Conservation (phyloP, 208 protist genomes). For the Histomonas meleagridis region DNA sequence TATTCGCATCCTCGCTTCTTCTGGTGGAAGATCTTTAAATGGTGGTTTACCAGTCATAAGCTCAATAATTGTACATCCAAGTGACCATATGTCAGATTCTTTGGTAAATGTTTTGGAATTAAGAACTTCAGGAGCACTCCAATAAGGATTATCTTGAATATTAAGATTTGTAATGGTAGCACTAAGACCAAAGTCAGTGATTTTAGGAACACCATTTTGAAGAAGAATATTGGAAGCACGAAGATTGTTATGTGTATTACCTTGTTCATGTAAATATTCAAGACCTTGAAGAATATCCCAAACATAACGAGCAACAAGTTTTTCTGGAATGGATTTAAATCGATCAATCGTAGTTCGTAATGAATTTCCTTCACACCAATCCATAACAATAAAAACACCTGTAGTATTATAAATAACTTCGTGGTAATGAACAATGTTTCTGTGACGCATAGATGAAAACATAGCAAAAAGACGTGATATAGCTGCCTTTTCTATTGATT, state of each 20-base stretch:
- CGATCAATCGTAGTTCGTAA: not conserved
- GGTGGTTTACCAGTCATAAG: slow-evolving; percentile 68
- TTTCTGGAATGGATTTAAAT: slow-evolving; percentile 12
- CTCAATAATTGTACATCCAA: slow-evolving; percentile 75
- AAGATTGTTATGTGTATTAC: not conserved
- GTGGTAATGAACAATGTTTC: not conserved
- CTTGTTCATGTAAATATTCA: slow-evolving; percentile 12
- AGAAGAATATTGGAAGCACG: slow-evolving; percentile 8
- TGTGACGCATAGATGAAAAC: not conserved
- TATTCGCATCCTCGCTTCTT: slow-evolving; percentile 66
- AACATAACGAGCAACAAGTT: not conserved
- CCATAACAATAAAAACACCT: not conserved
- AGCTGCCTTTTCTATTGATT: not conserved
- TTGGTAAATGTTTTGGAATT: not conserved
- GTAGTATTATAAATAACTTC: not conserved
- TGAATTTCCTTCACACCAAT: slow-evolving; percentile 22
- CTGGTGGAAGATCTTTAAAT: slow-evolving; percentile 67
- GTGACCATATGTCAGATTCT: slow-evolving; percentile 34
- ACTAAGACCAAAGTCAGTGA: slow-evolving; percentile 17
- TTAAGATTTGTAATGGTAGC: not conserved
- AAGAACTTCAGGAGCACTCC: slow-evolving; percentile 6
- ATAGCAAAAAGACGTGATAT: not conserved
- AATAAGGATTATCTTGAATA: not conserved
- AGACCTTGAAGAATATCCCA: slow-evolving; percentile 5
- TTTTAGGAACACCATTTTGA: not conserved